These are phyloP conservation scores for Achlya hypogyna DNA, from an alignment of 352 stramenopile species.

Conservation along the genomic window DNA sequence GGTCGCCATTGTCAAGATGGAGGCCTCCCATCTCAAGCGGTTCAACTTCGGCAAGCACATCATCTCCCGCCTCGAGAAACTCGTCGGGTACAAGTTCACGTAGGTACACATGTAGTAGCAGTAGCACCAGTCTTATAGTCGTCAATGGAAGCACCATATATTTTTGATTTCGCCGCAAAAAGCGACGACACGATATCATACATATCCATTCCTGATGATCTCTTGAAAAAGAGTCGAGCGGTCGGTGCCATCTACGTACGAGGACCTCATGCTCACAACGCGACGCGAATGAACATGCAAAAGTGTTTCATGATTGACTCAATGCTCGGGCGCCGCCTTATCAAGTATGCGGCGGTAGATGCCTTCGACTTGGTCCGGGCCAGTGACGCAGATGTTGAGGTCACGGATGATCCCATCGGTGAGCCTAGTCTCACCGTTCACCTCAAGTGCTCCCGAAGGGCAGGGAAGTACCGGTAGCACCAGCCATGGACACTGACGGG, in stretches of 20 bases:
- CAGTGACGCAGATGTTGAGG: slow-evolving; percentile 11
- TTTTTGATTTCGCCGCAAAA: background rate
- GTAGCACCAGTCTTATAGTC: background rate
- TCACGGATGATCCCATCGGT: slow-evolving; percentile 17
- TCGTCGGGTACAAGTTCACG: slow-evolving; percentile 18
- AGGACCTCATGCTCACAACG: too few relatives aligned
- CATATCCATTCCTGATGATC: too few relatives aligned
- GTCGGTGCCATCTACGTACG: too few relatives aligned
- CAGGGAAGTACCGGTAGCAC: slow-evolving; percentile 13
- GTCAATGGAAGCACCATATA: background rate
- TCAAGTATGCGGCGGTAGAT: slow-evolving; percentile 19
- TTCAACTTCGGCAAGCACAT: slow-evolving; percentile 92
- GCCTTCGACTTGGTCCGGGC: slow-evolving; percentile 14
- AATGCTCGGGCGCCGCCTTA: background rate
- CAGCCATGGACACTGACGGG: slow-evolving; percentile 13
- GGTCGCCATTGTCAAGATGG: slow-evolving; percentile 84
- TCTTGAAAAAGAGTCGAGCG: too few relatives aligned
- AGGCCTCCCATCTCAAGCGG: slow-evolving; percentile 85
- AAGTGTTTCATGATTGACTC: too few relatives aligned
- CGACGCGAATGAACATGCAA: too few relatives aligned
- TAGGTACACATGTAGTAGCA: background rate
- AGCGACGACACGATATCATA: too few relatives aligned
- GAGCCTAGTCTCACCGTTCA: too few relatives aligned
- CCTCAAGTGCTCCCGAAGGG: background rate
- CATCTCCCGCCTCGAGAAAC: slow-evolving; percentile 69